Conservation (phyloP, 2,329 filamentous ascomycete genomes). For the Dothideomycetidae sp. region DNA sequence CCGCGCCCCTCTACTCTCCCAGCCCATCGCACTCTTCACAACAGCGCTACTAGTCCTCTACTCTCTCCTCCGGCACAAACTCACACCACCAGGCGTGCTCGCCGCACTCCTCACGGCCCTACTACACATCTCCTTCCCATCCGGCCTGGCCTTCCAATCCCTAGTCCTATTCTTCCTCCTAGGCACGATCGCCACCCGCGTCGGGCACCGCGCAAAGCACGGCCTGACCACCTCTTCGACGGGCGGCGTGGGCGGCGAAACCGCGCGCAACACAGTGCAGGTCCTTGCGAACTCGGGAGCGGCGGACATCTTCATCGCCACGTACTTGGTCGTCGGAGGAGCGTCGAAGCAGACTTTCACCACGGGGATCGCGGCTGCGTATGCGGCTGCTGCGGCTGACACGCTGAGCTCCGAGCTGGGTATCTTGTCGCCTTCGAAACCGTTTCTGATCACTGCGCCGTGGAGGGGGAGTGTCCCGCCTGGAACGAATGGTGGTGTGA, state of each 20-base stretch:
- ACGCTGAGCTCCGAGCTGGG: constrained; percentile 93
- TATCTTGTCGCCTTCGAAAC: constrained; percentile 62
- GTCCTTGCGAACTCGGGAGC: constrained; percentile 79
- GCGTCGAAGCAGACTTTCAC: neutral
- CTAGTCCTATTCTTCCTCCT: constrained; percentile 75
- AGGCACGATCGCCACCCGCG: constrained; percentile 67
- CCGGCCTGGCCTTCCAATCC: constrained; percentile 78
- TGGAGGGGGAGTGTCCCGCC: constrained; percentile 69
- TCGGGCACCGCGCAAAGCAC: constrained; percentile 79
- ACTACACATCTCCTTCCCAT: constrained; percentile 81
- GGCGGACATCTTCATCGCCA: constrained; percentile 50
- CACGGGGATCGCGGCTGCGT: constrained; percentile 47
- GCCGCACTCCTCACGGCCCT: constrained; percentile 59
- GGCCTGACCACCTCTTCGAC: constrained; percentile 63
- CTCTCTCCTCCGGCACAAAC: constrained; percentile 34
- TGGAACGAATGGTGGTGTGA: constrained; percentile 90
- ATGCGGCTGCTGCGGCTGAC: constrained; percentile 81
- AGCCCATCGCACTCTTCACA: constrained; percentile 1
- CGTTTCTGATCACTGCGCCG: constrained; percentile 73
- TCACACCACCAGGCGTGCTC: constrained; percentile 63
- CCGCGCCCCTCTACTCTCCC: too few species aligned
- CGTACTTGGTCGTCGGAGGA: constrained; percentile 26
- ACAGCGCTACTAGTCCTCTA: constrained; percentile 31
- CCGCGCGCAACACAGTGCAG: constrained; percentile 70
- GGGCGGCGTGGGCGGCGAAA: constrained; percentile 63